These are phyloP conservation scores for Yarrowia sp. DNA, from an alignment of 805 yeast species.

Conservation along the genomic window DNA sequence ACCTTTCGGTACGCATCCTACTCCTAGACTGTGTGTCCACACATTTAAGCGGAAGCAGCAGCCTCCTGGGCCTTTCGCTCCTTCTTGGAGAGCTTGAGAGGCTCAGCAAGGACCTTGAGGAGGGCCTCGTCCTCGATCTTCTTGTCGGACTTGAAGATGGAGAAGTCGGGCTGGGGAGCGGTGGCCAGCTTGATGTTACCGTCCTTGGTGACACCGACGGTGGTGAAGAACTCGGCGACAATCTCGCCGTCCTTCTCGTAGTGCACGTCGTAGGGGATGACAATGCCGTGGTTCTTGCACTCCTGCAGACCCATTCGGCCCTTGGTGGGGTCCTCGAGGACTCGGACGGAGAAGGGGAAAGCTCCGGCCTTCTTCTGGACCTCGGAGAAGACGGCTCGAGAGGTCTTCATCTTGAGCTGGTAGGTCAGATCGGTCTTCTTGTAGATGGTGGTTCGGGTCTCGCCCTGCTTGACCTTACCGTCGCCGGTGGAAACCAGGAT, in stretches of 20 bases:
- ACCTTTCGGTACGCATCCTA: background rate
- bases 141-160: slow-evolving; percentile 64
- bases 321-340: slow-evolving; percentile 71
- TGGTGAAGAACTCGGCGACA: slow-evolving; percentile 76
- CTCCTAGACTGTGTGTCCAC: background rate
- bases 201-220: slow-evolving; percentile 75
- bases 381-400: slow-evolving; percentile 70
- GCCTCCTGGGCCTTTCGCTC: slow-evolving; percentile 52
- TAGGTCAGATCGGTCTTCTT: slow-evolving; percentile 74
- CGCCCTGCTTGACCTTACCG: slow-evolving; percentile 68
- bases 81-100: slow-evolving; percentile 57
- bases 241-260: slow-evolving; percentile 70
- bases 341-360: slow-evolving; percentile 73
- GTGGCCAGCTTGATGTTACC: slow-evolving; percentile 71
- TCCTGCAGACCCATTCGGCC: slow-evolving; percentile 78
- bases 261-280: slow-evolving; percentile 71
- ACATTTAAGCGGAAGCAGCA: slow-evolving; percentile 41
- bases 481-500: slow-evolving; percentile 70
- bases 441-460: slow-evolving; percentile 70
- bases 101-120: slow-evolving; percentile 56
- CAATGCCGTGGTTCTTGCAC: slow-evolving; percentile 69
- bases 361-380: slow-evolving; percentile 68
- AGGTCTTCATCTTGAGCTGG: slow-evolving; percentile 72
- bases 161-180: slow-evolving; percentile 58
- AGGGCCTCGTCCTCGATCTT: slow-evolving; percentile 60